Evolutionary conservation across 2,329 filamentous ascomycete genomes (phyloP).

Genomic region (Pseudocercospora eumusae): DNA sequence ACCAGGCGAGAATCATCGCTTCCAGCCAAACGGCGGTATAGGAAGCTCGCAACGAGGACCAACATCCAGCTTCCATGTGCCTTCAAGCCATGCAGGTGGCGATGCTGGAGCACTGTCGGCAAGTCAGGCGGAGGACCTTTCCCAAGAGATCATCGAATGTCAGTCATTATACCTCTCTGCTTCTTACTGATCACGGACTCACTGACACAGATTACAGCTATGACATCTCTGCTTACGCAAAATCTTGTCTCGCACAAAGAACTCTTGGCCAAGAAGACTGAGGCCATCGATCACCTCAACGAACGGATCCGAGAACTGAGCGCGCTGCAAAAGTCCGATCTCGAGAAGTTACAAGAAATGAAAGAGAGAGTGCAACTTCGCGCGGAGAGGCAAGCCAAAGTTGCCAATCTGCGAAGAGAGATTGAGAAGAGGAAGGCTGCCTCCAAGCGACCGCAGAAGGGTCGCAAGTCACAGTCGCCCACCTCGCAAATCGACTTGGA

Average conservation of each 20-base stretch:
- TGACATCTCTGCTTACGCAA: constrained; percentile 77
- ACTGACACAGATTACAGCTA: constrained; percentile 55
- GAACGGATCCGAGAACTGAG: constrained; percentile 78
- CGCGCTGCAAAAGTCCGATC: constrained; percentile 73
- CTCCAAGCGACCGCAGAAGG: constrained; percentile 35
- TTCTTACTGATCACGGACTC: constrained; percentile 13
- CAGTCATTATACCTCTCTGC: constrained; percentile 45
- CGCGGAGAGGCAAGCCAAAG: constrained; percentile 67
- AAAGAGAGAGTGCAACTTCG: constrained; percentile 65
- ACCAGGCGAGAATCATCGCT: constrained; percentile 43
- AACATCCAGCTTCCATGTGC: constrained; percentile 20
- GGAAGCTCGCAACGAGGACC: constrained; percentile 21
- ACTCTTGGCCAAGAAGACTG: constrained; percentile 81
- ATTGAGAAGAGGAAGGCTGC: constrained; percentile 41
- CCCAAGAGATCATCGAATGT: constrained; percentile 78
- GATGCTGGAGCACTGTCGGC: constrained; percentile 45
- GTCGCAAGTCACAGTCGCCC: constrained; percentile 51
- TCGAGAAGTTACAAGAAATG: constrained; percentile 70
- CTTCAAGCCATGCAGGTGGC: constrained; percentile 30
- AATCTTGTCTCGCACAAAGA: constrained; percentile 77
- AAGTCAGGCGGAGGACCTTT: constrained; percentile 67
- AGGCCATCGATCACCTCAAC: constrained; percentile 79
- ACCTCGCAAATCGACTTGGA: constrained; percentile 24
- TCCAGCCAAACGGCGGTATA: constrained; percentile 28
- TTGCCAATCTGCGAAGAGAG: constrained; percentile 78